Percentiles rank a stretch among this genome's conserved stretches.
phyloP scores from a whole-genome alignment of 192 early-diverging fungal species.

The Haplosporangium gracile region DNA sequence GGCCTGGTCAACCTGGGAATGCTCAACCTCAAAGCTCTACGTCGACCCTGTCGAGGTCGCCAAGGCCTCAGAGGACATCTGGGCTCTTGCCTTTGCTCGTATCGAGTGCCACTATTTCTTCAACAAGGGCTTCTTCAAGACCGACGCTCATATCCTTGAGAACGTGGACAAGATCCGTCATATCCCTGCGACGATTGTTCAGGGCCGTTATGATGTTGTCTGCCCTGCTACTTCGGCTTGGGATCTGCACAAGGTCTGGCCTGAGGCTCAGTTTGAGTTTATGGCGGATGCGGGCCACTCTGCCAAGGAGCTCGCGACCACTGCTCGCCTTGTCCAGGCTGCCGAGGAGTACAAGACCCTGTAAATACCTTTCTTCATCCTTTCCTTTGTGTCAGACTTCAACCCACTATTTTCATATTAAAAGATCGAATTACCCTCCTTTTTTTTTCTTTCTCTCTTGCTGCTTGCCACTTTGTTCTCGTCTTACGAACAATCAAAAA shows the following conservation, averaged over 20 bases:
- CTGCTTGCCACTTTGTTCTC: no score
- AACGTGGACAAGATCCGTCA: constrained; percentile 76
- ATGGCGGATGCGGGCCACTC: constrained; percentile 74
- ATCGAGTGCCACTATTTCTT: constrained; percentile 79
- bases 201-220: constrained; percentile 54
- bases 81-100: constrained; percentile 76
- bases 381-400: no score
- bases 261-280: constrained; percentile 76
- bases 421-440: neutral
- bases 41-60: constrained; percentile 66
- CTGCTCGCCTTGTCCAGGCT: constrained; percentile 65
- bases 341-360: constrained; percentile 70
- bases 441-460: neutral
- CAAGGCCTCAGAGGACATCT: constrained; percentile 70
- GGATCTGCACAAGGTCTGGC: constrained; percentile 66
- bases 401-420: neutral
- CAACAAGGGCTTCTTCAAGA: constrained; percentile 81
- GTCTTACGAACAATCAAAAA: no score
- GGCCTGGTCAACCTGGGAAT: constrained; percentile 69
- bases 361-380: constrained; percentile 18
- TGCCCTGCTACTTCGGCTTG: constrained; percentile 54
- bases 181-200: constrained; percentile 74
- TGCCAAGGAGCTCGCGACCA: constrained; percentile 69
- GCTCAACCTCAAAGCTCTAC: constrained; percentile 65
- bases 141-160: constrained; percentile 69